Evolutionary conservation across 2,329 filamentous ascomycete species (phyloP).

Genomic region (Torrubiella hemipterigena): DNA sequence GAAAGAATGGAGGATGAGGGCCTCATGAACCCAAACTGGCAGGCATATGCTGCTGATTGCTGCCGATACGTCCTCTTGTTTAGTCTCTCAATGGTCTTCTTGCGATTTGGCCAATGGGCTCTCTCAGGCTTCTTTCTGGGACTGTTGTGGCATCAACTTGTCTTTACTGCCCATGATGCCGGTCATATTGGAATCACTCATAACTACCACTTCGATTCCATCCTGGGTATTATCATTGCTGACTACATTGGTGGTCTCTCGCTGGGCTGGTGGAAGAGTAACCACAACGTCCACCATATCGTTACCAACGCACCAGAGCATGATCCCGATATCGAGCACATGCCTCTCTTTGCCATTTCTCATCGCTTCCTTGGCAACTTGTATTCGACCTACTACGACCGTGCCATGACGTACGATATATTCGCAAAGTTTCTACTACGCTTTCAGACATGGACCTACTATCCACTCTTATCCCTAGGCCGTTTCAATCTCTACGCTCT

Average conservation of each 20-base stretch:
- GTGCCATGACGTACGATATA: constrained; percentile 65
- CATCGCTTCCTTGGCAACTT: constrained; percentile 66
- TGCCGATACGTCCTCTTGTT: constrained; percentile 59
- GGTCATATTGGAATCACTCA: constrained; percentile 98
- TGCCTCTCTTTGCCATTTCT: constrained; percentile 80
- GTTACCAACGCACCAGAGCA: constrained; percentile 93
- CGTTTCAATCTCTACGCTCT: constrained; percentile 80
- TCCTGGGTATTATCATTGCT: constrained; percentile 82
- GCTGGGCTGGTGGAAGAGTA: constrained; percentile 93
- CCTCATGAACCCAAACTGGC: constrained; percentile 77
- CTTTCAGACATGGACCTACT: constrained; percentile 76
- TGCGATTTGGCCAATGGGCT: constrained; percentile 54
- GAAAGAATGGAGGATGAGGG: constrained; percentile 60
- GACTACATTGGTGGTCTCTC: constrained; percentile 84
- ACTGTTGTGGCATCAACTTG: constrained; percentile 84
- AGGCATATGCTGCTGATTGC: constrained; percentile 63
- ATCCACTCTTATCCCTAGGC: constrained; percentile 66
- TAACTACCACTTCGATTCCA: constrained; percentile 67
- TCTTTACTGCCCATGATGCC: constrained; percentile 89
- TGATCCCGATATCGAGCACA: constrained; percentile 87
- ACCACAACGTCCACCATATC: constrained; percentile 93
- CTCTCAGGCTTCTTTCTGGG: constrained; percentile 66
- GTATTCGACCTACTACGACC: constrained; percentile 73
- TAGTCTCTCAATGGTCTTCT: constrained; percentile 44
- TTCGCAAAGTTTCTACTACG: constrained; percentile 58